phyloP scores from a whole-genome alignment of 2,329 filamentous ascomycete genomes.

The Mycosphaerelloides madeirae region DNA sequence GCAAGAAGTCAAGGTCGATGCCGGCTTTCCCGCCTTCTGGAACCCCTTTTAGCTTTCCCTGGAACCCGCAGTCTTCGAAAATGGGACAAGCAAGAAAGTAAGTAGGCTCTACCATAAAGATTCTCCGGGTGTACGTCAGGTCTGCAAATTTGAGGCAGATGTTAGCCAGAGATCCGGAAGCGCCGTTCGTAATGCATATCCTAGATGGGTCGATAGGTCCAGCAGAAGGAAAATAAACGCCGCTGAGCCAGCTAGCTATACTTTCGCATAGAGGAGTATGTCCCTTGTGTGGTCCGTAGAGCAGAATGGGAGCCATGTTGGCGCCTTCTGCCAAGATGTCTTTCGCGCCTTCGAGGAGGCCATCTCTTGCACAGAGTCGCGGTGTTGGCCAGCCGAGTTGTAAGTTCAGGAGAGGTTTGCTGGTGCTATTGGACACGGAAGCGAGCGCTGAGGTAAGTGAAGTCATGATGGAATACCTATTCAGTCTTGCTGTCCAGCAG shows the following conservation, averaged over 20 bases:
- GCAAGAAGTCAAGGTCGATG: slow-evolving; percentile 61
- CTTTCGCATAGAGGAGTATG: slow-evolving; percentile 7
- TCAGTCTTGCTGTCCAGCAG: too few species aligned
- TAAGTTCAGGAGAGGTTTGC: slow-evolving; percentile 4
- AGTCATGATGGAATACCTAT: background rate
- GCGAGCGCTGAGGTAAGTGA: background rate
- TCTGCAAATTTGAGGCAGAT: slow-evolving; percentile 77
- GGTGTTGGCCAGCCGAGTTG: slow-evolving; percentile 11
- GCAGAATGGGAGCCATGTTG: slow-evolving; percentile 11
- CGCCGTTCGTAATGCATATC: slow-evolving; percentile 78
- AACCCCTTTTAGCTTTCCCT: slow-evolving; percentile 60
- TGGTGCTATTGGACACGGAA: background rate
- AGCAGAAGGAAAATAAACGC: slow-evolving; percentile 6
- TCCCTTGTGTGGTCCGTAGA: slow-evolving; percentile 11
- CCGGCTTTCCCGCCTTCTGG: slow-evolving; percentile 69
- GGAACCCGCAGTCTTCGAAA: slow-evolving; percentile 74
- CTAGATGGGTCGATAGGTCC: slow-evolving; percentile 34
- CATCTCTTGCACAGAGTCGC: slow-evolving; percentile 6
- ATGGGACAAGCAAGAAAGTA: slow-evolving; percentile 78
- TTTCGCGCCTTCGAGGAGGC: slow-evolving; percentile 7
- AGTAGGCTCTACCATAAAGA: slow-evolving; percentile 77
- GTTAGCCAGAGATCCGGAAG: slow-evolving; percentile 73
- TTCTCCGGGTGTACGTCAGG: slow-evolving; percentile 63
- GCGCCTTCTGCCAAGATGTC: slow-evolving; percentile 5
- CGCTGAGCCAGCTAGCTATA: slow-evolving; percentile 7